Conservation (phyloP, 140 eudicot species). For the Stevia rebaudiana region DNA sequence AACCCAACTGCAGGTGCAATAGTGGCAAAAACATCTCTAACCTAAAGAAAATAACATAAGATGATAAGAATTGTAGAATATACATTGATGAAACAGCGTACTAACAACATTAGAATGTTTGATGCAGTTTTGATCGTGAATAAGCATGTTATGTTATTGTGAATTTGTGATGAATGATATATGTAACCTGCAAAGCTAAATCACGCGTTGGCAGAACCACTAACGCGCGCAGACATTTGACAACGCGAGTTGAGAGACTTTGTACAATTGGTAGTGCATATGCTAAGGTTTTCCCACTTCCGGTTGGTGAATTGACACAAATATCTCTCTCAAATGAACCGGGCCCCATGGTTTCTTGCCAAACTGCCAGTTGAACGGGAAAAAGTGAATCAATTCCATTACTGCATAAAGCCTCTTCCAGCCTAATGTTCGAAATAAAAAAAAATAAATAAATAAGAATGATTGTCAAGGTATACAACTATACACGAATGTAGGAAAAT, state of each 20-base stretch:
- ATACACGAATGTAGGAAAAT: neutral
- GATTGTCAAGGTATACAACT: neutral
- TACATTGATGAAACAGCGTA: neutral
- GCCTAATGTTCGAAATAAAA: constrained; percentile 31
- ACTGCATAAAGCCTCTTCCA: constrained; percentile 47
- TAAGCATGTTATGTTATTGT: neutral
- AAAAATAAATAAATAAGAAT: neutral
- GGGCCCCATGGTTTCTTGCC: constrained; percentile 93
- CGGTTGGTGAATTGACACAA: constrained; percentile 88
- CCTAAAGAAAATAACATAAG: constrained; percentile 38
- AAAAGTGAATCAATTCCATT: constrained; percentile 65
- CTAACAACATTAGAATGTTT: neutral
- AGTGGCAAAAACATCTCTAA: constrained; percentile 72
- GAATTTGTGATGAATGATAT: neutral
- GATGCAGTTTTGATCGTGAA: neutral
- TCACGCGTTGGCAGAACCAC: constrained; percentile 93
- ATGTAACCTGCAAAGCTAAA: constrained; percentile 76
- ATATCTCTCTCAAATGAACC: constrained; percentile 81
- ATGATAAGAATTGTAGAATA: too few species aligned
- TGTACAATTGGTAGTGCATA: constrained; percentile 87
- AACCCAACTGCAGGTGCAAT: constrained; percentile 92
- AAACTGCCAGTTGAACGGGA: constrained; percentile 86
- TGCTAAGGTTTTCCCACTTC: constrained; percentile 89
- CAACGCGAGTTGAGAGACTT: constrained; percentile 55
- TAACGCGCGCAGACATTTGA: constrained; percentile 77